A percentile compares a stretch with the other conserved stretches of the same genome.
phyloP scores from a whole-genome alignment of 1,139 yeast species.

The Yamadazyma sp. region DNA sequence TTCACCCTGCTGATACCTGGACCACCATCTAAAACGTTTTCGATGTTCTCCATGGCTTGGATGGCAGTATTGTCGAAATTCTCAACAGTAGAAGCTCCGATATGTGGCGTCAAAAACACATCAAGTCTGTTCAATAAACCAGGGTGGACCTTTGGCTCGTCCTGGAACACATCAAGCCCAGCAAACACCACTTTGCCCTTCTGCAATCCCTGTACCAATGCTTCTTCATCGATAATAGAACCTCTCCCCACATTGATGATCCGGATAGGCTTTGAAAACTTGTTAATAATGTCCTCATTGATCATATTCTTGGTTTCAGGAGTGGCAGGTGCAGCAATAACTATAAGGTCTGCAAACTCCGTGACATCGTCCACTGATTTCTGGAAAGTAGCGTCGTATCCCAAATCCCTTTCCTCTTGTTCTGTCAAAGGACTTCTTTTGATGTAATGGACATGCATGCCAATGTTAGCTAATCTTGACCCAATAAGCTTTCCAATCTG shows the following conservation, averaged over 20 bases:
- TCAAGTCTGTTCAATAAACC: slow-evolving; percentile 59
- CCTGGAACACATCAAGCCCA: slow-evolving; percentile 78
- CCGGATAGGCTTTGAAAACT: slow-evolving; percentile 54
- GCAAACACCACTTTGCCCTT: slow-evolving; percentile 68
- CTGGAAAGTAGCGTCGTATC: slow-evolving; percentile 48
- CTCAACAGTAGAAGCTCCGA: slow-evolving; percentile 68
- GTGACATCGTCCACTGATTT: slow-evolving; percentile 32
- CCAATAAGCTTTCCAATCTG: slow-evolving; percentile 71
- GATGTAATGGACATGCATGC: slow-evolving; percentile 66
- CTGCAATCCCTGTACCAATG: slow-evolving; percentile 64
- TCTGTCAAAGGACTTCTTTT: slow-evolving; percentile 52
- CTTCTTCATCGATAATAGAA: slow-evolving; percentile 68
- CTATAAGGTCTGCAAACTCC: slow-evolving; percentile 55
- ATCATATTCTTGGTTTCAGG: slow-evolving; percentile 58
- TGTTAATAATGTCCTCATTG: slow-evolving; percentile 45
- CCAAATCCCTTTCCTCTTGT: slow-evolving; percentile 36
- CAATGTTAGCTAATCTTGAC: slow-evolving; percentile 52
- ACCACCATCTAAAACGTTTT: slow-evolving; percentile 33
- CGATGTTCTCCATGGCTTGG: slow-evolving; percentile 48
- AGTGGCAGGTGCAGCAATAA: slow-evolving; percentile 68
- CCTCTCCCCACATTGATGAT: slow-evolving; percentile 82
- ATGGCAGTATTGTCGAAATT: slow-evolving; percentile 48
- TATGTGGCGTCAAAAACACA: slow-evolving; percentile 74
- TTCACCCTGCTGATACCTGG: slow-evolving; percentile 38
- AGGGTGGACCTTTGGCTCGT: slow-evolving; percentile 61